Base-by-base conservation (phyloP, 805 yeast species). In the Monosporozyma yasuniensis region DNA sequence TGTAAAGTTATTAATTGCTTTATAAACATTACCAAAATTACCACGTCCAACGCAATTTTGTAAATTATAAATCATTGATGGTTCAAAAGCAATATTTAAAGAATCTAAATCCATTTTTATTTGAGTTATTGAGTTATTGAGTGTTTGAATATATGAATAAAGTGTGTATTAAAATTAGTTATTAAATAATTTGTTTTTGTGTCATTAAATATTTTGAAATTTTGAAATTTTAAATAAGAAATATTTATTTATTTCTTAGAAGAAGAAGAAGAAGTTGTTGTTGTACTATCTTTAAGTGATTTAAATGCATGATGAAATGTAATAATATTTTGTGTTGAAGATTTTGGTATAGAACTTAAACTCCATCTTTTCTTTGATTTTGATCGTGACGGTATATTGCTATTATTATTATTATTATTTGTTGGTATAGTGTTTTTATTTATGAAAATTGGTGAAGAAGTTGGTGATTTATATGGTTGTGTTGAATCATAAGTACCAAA, bases 21-120 rank as follows among this genome's bases (percentile, higher is more conserved):
- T 78, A 63, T 80, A 87, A 38, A 87, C 96, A 61, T 86, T 91
- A 14, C 96, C 96, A 71, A 87, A 87, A 56, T 84, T 84, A 0
- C 96, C 96, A 50, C 79, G 73, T 0, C 96, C 96, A 12, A 87
- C 78, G 59, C 89, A 82, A 48, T 78, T 76, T 22, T 72, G 59
- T 25, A 79, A 54, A 8, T 63, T 62, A 56, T 65, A 74, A 6
- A 65, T 14, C 48, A 55, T 49, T 28, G 70, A 42, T 48, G 69
- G 66, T 45, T 66, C 55, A 27, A 42, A 14, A 1, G 37, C 27
- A 44, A 30, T 37, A 34, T 46, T 35, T 22, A 51, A 16, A 11
- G 27, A 23, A 22, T 39, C 21, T 22, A 25, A 10, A 10, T 41
- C 45, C 49, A 47, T 47, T 21, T 3, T 34, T 8, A 14, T 19